Percentiles rank a stretch among this genome's conserved stretches.
Evolutionary conservation across 2,329 filamentous ascomycete genomes (phyloP).

Genomic region (Penicillium sp.): DNA sequence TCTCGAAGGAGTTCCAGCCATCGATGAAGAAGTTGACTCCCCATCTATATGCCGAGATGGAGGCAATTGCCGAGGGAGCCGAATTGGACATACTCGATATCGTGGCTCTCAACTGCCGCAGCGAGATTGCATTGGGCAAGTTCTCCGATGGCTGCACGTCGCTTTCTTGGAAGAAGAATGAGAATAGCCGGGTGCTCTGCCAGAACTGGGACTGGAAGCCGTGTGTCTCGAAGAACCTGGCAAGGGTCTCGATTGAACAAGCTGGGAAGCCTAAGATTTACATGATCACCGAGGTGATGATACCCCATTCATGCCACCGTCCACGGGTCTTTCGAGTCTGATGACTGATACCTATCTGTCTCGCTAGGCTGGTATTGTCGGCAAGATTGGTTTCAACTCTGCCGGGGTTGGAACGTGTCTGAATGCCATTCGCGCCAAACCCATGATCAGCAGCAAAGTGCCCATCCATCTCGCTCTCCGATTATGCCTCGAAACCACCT

Average conservation of each 20-base stretch:
- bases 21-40: constrained; percentile 42
- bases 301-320: no score
- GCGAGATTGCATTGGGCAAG: constrained; percentile 58
- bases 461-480: constrained; percentile 63
- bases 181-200: constrained; percentile 42
- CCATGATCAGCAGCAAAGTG: constrained; percentile 51
- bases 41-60: constrained; percentile 46
- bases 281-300: constrained; percentile 52
- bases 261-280: constrained; percentile 48
- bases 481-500: constrained; percentile 52
- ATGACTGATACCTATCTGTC: not conserved
- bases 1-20: constrained; percentile 49
- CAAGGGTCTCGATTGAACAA: constrained; percentile 51
- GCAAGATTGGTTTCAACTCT: constrained; percentile 64
- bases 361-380: constrained; percentile 53
- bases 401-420: constrained; percentile 58
- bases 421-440: constrained; percentile 60
- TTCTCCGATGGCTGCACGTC: constrained; percentile 59
- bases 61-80: constrained; percentile 55
- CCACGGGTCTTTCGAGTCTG: no score
- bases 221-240: constrained; percentile 51
- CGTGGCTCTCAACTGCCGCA: constrained; percentile 58
- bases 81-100: constrained; percentile 50
- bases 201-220: constrained; percentile 62
- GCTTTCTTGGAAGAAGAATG: constrained; percentile 49